Percentiles rank a stretch among this genome's conserved stretches.
phyloP scores from a whole-genome alignment of 2,329 filamentous ascomycete species.

The Fusarium protoensiforme region DNA sequence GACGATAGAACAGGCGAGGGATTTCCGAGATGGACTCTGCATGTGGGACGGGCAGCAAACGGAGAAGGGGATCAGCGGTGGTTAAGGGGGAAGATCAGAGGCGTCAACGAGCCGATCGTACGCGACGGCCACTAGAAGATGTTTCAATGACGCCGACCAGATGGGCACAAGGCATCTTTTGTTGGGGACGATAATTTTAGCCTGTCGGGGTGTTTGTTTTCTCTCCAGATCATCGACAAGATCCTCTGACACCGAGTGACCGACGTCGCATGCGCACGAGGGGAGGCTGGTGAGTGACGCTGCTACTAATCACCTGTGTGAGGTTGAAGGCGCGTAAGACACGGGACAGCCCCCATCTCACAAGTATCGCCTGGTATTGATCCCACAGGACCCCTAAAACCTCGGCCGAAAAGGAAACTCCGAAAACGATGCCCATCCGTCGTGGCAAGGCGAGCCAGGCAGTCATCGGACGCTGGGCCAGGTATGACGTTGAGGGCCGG shows the following conservation, averaged over 20 bases:
- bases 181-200: conserved; percentile 20
- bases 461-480: conserved; percentile 7
- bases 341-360: conserved; percentile 23
- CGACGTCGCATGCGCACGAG: conserved; percentile 4
- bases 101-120: conserved; percentile 32
- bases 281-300: conserved; percentile 10
- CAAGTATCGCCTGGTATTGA: conserved; percentile 13
- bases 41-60: conserved; percentile 25
- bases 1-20: conserved; percentile 26
- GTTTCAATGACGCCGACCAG: conserved; percentile 8
- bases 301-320: conserved; percentile 18
- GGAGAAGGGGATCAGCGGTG: conserved; percentile 32
- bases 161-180: conserved; percentile 4
- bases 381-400: conserved; percentile 22
- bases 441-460: conserved; percentile 18
- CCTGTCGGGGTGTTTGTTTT: conserved; percentile 18
- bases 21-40: conserved; percentile 33
- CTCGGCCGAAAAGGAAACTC: conserved; percentile 32
- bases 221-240: conserved; percentile 30
- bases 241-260: conserved; percentile 17
- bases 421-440: conserved; percentile 10
- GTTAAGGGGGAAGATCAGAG: conserved; percentile 32
- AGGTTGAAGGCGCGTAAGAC: conserved; percentile 18
- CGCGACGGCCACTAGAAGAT: neutral
- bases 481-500: conserved; percentile 31